phyloP scores from a whole-genome alignment of 306 rosid genomes.

The Cucumis hystrix region DNA sequence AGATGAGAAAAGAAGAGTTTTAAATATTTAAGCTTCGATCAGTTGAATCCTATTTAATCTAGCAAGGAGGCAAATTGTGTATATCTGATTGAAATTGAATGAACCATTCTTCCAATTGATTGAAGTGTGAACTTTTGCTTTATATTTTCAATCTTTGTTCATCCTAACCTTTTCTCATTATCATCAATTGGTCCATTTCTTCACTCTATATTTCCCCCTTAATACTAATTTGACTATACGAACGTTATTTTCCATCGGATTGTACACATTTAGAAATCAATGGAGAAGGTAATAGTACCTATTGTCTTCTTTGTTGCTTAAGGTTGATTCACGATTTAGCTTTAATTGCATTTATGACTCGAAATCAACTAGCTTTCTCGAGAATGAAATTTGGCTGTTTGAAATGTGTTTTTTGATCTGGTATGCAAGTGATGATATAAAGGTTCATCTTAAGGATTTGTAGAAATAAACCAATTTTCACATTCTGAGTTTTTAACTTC shows the following conservation, averaged over 20 bases:
- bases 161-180: background rate
- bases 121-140: background rate
- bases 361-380: background rate
- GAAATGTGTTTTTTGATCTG: too few species aligned
- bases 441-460: background rate
- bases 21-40: background rate
- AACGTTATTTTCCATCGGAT: background rate
- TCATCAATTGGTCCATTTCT: background rate
- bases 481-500: conserved; percentile 9
- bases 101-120: background rate
- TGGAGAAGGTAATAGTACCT: background rate
- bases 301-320: background rate
- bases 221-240: background rate
- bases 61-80: background rate
- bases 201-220: background rate
- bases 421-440: background rate
- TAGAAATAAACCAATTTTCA: background rate
- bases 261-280: background rate
- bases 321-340: background rate
- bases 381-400: background rate
- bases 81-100: background rate
- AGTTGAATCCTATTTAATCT: background rate
- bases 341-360: background rate
- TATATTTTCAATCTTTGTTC: background rate
- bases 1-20: background rate